Conservation (phyloP, 495 filamentous ascomycete species). For the Beverwykella pulmonaria region DNA sequence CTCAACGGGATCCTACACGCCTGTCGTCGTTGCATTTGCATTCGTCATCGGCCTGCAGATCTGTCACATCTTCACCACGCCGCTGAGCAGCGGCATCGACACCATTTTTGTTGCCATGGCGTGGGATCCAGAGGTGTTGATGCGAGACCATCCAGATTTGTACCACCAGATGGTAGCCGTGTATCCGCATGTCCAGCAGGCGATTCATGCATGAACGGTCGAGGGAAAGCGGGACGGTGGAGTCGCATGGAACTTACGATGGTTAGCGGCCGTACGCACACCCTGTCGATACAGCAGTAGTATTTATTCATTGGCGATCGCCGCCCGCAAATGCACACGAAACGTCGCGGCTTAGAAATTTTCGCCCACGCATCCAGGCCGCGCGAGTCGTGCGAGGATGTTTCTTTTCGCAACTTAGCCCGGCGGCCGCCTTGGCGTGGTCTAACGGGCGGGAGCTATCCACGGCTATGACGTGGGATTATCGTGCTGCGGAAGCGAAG, state of each 20-base stretch:
- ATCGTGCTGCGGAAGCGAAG: not conserved
- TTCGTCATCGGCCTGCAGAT: slow-evolving; percentile 88
- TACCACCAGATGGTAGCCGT: slow-evolving; percentile 73
- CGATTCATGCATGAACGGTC: slow-evolving; percentile 58
- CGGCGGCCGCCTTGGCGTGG: slow-evolving; percentile 14
- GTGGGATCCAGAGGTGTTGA: slow-evolving; percentile 86
- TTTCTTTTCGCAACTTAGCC: not conserved
- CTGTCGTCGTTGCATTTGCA: slow-evolving; percentile 78
- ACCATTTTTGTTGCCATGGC: slow-evolving; percentile 89
- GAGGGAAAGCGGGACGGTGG: not conserved
- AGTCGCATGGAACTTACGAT: not conserved
- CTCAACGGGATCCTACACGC: slow-evolving; percentile 64
- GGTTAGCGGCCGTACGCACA: not conserved
- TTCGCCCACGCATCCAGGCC: not conserved
- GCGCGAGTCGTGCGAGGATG: slow-evolving; percentile 3
- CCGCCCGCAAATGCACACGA: not conserved
- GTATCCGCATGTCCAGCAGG: slow-evolving; percentile 81
- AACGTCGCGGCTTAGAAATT: not conserved
- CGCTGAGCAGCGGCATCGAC: slow-evolving; percentile 59
- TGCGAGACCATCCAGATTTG: slow-evolving; percentile 77
- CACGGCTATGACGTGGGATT: slow-evolving; percentile 8
- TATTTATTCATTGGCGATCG: not conserved
- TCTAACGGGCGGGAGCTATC: slow-evolving; percentile 2
- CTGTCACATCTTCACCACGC: slow-evolving; percentile 83
- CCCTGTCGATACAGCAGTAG: not conserved